Evolutionary conservation across 257 asterid genomes (phyloP).

Genomic region (Echites panduratus): DNA sequence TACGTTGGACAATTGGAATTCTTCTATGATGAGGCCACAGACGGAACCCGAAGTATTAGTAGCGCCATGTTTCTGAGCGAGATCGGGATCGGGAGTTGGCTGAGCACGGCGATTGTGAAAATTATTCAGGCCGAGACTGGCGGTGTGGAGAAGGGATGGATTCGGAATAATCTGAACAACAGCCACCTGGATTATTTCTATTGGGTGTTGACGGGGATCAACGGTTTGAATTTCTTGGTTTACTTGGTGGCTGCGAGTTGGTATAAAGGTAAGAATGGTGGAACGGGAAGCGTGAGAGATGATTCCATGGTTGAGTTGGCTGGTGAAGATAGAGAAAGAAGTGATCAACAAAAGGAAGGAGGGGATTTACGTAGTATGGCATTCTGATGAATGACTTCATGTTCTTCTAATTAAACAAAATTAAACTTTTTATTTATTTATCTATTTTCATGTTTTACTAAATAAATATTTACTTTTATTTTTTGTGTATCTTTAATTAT

Average conservation of each 20-base stretch:
- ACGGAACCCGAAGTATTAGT: conserved; percentile 68
- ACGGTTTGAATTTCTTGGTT: conserved; percentile 47
- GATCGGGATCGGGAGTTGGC: conserved; percentile 82
- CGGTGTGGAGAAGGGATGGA: conserved; percentile 50
- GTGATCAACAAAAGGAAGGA: not conserved
- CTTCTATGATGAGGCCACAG: conserved; percentile 69
- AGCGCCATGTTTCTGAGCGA: conserved; percentile 79
- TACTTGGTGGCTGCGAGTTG: conserved; percentile 38
- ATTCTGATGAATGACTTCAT: not conserved
- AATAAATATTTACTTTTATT: too few species aligned
- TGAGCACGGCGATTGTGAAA: conserved; percentile 65
- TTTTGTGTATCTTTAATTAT: too few species aligned
- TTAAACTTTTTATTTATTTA: too few species aligned
- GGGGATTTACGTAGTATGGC: conserved; percentile 7
- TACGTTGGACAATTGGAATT: conserved; percentile 80
- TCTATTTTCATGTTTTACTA: too few species aligned
- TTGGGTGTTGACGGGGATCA: conserved; percentile 53
- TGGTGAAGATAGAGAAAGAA: not conserved
- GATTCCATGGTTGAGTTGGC: conserved; percentile 20
- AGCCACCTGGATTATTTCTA: conserved; percentile 58
- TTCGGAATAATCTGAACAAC: conserved; percentile 42
- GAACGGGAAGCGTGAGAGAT: conserved; percentile 23
- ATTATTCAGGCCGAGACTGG: conserved; percentile 36
- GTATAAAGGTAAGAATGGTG: conserved; percentile 36
- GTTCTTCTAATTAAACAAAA: too few species aligned